phyloP scores from a whole-genome alignment of 306 rosid species.

The Begonia peltatifolia region DNA sequence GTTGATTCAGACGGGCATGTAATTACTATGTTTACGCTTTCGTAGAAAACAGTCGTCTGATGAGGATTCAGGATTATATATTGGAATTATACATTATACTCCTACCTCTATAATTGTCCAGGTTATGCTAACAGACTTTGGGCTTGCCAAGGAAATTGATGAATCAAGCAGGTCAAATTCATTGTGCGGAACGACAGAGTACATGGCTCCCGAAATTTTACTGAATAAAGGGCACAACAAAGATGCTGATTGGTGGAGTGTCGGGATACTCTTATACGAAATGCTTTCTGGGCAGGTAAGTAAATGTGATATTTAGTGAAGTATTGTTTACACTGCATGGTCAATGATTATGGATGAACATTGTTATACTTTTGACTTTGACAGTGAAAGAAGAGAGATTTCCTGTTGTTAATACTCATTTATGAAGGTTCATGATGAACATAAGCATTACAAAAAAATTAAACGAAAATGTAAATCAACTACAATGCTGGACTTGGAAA shows the following conservation, averaged over 20 bases:
- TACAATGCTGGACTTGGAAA: too few species aligned
- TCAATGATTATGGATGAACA: too few species aligned
- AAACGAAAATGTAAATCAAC: too few species aligned
- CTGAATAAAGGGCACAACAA: slow-evolving; percentile 84
- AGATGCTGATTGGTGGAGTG: slow-evolving; percentile 98
- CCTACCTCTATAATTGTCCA: slow-evolving; percentile 11
- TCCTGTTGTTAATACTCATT: too few species aligned
- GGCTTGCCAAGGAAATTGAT: slow-evolving; percentile 85
- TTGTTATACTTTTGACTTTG: too few species aligned
- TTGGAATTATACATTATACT: slow-evolving; percentile 3
- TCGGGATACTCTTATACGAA: slow-evolving; percentile 78
- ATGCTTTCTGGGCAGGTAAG: slow-evolving; percentile 90
- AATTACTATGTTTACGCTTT: slow-evolving; percentile 10
- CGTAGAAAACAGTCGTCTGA: not conserved
- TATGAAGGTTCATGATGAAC: too few species aligned
- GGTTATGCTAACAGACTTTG: slow-evolving; percentile 95
- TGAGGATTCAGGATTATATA: slow-evolving; percentile 8
- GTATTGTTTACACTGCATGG: too few species aligned
- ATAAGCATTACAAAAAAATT: too few species aligned
- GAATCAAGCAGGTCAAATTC: slow-evolving; percentile 77
- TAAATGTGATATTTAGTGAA: not conserved
- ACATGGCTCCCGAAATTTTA: slow-evolving; percentile 95
- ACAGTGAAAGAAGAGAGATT: too few species aligned
- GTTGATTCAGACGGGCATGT: slow-evolving; percentile 92
- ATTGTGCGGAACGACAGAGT: slow-evolving; percentile 87